Evolutionary conservation across 1,139 yeast species (phyloP), one percentile per base, ranked within the genome.

Genomic region (Citeromyces hawaiiensis): DNA sequence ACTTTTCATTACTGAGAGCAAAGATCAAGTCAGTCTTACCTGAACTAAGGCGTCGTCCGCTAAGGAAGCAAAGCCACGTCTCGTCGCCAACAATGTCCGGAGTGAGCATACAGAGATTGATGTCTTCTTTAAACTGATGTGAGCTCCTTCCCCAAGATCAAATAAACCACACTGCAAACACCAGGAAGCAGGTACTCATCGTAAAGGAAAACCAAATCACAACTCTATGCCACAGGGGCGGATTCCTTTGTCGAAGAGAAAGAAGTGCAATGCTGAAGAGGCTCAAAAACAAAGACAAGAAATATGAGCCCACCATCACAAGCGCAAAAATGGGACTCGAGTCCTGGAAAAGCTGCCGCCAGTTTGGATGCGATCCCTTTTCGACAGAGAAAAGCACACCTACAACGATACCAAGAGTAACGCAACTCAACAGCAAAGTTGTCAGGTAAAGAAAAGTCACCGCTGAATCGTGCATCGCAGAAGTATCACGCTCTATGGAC

Each of bases 371-470:
- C 34, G 40, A 8, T 52, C 49, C 16, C 48, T 44, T 27, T 42
- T 46, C 33, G 38, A 19, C 11, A 34, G n/a, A n/a, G 29, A 6
- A 30, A 7, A 70, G 57, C 27, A 69, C 65, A 1, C 75, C 72
- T 19, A 70, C 52, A 2, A 72, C 61, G 21, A 71, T 58, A 4
- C 70, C 68, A 2, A 70, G 60, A n/a, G 66, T 60, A 4, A 72
- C 49, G 11, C 66, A 61, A 3, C 76, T 57, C 4, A 68, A 46
- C 11, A 68, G 51, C 36, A 69, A 49, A 13, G 67, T 52, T 1
- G 66, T 50, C 34, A 69, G 46, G 46, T 72, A 72, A 34, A 72
- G 49, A 41, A 69, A 63, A 2, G 74, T 59, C 11, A 72, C 46
- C 4, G 71, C 68, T 31, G 59, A 57, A 48, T 71, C 76, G 41